phyloP scores from a whole-genome alignment of 1,284 basidiomycete species.

The Phellinidium pouzarii region DNA sequence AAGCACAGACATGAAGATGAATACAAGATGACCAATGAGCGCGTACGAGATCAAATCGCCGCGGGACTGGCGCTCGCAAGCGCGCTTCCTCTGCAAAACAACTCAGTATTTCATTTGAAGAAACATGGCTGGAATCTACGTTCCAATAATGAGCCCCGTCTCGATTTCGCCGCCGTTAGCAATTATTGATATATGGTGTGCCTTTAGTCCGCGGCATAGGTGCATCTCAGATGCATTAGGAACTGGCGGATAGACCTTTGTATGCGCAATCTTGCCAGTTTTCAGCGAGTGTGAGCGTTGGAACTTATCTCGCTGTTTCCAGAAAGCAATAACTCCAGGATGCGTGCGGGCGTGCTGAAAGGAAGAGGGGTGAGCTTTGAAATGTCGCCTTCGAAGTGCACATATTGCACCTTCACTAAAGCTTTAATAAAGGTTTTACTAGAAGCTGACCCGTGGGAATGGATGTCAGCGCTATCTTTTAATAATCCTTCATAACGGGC shows the following conservation, averaged over 20 bases:
- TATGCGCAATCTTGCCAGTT: no score
- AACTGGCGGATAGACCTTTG: background rate
- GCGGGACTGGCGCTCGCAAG: slow-evolving; percentile 48
- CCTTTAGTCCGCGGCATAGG: slow-evolving; percentile 56
- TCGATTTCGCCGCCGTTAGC: slow-evolving; percentile 55
- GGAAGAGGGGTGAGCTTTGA: no score
- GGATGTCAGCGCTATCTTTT: no score
- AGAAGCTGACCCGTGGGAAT: no score
- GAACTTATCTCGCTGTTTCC: no score
- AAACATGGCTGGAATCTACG: slow-evolving; percentile 13
- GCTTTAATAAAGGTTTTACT: no score
- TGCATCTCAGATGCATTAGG: slow-evolving; percentile 9
- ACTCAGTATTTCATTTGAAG: background rate
- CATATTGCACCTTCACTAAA: no score
- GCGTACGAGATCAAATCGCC: slow-evolving; percentile 36
- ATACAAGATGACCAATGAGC: slow-evolving; percentile 51
- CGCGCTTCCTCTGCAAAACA: slow-evolving; percentile 37
- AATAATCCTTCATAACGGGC: no score
- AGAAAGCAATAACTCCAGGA: no score
- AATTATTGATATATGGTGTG: slow-evolving; percentile 68
- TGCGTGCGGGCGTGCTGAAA: no score
- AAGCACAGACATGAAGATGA: slow-evolving; percentile 36
- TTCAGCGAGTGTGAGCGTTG: no score
- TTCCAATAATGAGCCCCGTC: slow-evolving; percentile 74
- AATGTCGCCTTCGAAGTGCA: no score